Percentiles rank a stretch among this genome's conserved stretches.
Conservation (phyloP, 495 filamentous ascomycete genomes). For the Cudoniella acicularis region DNA sequence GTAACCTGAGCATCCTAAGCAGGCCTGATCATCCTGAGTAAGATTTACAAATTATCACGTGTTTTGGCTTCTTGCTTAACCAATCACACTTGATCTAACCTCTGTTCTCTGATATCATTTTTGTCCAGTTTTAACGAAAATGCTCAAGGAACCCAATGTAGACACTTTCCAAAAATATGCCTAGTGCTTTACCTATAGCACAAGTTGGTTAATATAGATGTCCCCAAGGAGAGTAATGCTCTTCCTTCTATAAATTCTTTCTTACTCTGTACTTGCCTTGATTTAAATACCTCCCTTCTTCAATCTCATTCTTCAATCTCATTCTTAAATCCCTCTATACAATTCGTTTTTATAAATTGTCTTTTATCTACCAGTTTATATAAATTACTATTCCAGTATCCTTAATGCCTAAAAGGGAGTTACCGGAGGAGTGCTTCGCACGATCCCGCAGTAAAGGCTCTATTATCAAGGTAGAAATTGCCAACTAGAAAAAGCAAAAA, state of each 20-base stretch:
- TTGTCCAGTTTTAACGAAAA: slow-evolving; percentile 1
- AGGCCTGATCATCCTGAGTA: background rate
- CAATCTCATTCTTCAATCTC: slow-evolving; percentile 5
- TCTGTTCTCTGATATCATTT: slow-evolving; percentile 1
- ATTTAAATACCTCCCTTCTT: slow-evolving; percentile 7
- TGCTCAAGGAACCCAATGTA: slow-evolving; percentile 7
- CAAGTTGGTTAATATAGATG: slow-evolving; percentile 9
- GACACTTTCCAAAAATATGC: slow-evolving; percentile 3
- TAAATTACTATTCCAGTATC: no score
- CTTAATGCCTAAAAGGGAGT: no score
- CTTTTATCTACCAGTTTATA: no score
- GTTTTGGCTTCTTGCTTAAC: background rate
- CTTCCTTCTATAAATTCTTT: slow-evolving; percentile 5
- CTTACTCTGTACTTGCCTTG: slow-evolving; percentile 3
- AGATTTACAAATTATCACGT: background rate
- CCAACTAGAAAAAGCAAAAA: no score
- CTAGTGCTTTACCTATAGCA: slow-evolving; percentile 7
- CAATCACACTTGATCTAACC: slow-evolving; percentile 3
- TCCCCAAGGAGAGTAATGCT: background rate
- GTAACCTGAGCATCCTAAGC: background rate
- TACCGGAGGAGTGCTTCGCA: no score
- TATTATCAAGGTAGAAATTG: no score
- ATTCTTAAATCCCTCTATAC: slow-evolving; percentile 2
- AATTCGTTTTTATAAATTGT: slow-evolving; percentile 7
- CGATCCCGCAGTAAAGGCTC: no score